A percentile compares a stretch with the other conserved stretches of the same genome.
Conservation (phyloP, 805 yeast genomes). For the Nakazawaea pomicola region DNA sequence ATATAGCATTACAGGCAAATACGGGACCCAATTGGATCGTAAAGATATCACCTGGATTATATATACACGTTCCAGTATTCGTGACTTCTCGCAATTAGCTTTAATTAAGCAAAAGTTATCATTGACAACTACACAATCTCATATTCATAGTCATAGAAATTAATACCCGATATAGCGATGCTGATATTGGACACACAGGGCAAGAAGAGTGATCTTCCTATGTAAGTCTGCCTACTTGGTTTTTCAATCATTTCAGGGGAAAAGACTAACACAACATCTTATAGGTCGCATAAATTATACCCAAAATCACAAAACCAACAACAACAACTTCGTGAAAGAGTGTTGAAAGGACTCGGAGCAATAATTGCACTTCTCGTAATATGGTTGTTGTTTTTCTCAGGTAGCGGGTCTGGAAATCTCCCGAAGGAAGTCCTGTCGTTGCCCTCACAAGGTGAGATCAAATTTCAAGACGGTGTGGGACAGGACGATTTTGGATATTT, state of each 20-base stretch:
- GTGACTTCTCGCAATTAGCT: no score
- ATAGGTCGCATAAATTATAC: slow-evolving; percentile 9
- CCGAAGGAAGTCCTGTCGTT: background rate
- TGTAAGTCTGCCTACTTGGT: no score
- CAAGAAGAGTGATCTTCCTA: slow-evolving; percentile 45
- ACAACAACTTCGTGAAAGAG: slow-evolving; percentile 2
- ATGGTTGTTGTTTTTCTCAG: slow-evolving; percentile 1
- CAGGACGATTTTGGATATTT: slow-evolving; percentile 10
- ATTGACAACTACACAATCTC: no score
- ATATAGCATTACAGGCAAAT: slow-evolving; percentile 13
- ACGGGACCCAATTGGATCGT: no score
- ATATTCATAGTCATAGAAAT: no score
- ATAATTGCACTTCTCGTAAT: slow-evolving; percentile 1
- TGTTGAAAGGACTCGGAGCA: background rate
- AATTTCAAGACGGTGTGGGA: slow-evolving; percentile 8
- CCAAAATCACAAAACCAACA: slow-evolving; percentile 2
- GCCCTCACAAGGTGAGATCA: background rate
- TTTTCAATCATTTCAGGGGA: no score
- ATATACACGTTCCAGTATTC: no score
- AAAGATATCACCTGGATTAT: no score
- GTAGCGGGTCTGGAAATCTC: no score
- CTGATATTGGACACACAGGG: slow-evolving; percentile 28
- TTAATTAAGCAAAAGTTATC: no score
- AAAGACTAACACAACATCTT: background rate
- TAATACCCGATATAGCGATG: no score